Evolutionary conservation across 371 early-diverging fungal genomes (phyloP).

Genomic region (Gilbertella persicaria): DNA sequence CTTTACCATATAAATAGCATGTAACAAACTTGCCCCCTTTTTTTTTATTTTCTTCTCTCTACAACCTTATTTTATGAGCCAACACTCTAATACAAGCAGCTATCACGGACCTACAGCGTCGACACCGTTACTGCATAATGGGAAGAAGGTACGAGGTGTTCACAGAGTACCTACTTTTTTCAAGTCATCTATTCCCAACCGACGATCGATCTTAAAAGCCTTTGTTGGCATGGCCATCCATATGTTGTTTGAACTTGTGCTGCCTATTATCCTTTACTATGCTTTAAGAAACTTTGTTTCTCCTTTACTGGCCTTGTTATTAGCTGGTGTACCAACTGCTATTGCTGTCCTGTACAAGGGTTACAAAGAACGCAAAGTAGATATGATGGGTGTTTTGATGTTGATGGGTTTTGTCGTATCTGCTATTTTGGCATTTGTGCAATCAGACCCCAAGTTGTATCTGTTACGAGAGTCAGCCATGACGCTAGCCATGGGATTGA

Average conservation of each 20-base stretch:
- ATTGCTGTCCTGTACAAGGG: constrained; percentile 34
- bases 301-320: constrained; percentile 37
- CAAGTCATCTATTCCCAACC: constrained; percentile 40
- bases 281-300: constrained; percentile 38
- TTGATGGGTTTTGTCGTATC: constrained; percentile 50
- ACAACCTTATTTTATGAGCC: too few species aligned
- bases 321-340: constrained; percentile 50
- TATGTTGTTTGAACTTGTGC: constrained; percentile 42
- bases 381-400: constrained; percentile 51
- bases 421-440: constrained; percentile 44
- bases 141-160: constrained; percentile 18
- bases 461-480: constrained; percentile 52
- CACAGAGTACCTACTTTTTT: constrained; percentile 43
- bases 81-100: too few species aligned
- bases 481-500: constrained; percentile 47
- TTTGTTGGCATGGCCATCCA: constrained; percentile 36
- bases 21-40: too few species aligned
- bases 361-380: constrained; percentile 34
- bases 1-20: too few species aligned
- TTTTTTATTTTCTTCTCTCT: too few species aligned
- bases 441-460: constrained; percentile 50
- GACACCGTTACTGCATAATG: constrained; percentile 21
- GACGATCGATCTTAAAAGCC: constrained; percentile 37
- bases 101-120: constrained; percentile 15
- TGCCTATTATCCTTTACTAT: constrained; percentile 49